These are phyloP conservation scores for Neopestalotiopsis clavispora DNA, from an alignment of 2,329 filamentous ascomycete species.

Conservation along the genomic window DNA sequence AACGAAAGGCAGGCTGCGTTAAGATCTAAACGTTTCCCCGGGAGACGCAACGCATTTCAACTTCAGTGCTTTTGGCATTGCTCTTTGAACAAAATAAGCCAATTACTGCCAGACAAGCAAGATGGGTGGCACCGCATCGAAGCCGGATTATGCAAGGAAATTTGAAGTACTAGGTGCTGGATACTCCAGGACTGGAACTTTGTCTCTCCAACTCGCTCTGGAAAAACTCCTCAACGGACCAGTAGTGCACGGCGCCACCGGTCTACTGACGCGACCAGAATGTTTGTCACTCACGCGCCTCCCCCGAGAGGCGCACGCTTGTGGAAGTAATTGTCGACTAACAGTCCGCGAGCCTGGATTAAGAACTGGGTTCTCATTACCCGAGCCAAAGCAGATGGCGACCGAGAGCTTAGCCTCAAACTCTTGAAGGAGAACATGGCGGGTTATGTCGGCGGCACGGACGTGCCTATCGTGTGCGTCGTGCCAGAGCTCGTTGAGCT, in stretches of 20 bases:
- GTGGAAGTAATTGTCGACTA: background rate
- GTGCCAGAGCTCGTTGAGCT: conserved; percentile 51
- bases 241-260: conserved; percentile 18
- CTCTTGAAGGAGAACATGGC: conserved; percentile 41
- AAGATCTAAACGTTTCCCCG: too few relatives aligned
- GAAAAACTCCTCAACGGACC: conserved; percentile 20
- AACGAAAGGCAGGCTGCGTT: background rate
- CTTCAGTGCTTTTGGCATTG: background rate
- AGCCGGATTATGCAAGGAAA: conserved; percentile 3
- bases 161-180: conserved; percentile 21
- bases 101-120: background rate
- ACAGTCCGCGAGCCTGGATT: conserved; percentile 24
- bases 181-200: conserved; percentile 22
- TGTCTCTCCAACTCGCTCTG: conserved; percentile 21
- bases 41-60: background rate
- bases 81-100: background rate
- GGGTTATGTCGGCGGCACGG: conserved; percentile 52
- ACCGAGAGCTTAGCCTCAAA: conserved; percentile 32
- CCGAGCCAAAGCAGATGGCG: conserved; percentile 23
- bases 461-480: conserved; percentile 47
- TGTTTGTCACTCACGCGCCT: background rate
- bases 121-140: conserved; percentile 16
- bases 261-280: conserved; percentile 15
- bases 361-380: conserved; percentile 34
- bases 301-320: background rate